These are phyloP conservation scores for Fusarium armeniacum DNA, from an alignment of 2,329 filamentous ascomycete genomes.

Conservation along the genomic window DNA sequence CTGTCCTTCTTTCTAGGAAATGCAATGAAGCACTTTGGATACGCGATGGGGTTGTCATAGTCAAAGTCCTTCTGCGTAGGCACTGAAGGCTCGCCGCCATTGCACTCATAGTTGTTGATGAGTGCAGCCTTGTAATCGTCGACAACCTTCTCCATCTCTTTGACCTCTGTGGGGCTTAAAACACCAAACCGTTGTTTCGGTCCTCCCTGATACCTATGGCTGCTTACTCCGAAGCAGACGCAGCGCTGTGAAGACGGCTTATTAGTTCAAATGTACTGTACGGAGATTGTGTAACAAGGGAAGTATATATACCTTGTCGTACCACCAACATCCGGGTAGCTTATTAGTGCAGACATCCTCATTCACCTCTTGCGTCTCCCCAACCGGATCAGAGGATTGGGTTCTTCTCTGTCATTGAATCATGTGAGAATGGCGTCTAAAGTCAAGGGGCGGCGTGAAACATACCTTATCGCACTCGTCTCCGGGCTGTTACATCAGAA, in stretches of 20 bases:
- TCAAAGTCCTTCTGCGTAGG: constrained; percentile 3
- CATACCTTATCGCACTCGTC: no score
- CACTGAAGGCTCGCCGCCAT: background rate
- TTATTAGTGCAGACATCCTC: constrained; percentile 6
- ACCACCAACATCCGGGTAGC: constrained; percentile 7
- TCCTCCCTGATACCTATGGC: background rate
- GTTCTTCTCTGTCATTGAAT: background rate
- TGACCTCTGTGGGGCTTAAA: background rate
- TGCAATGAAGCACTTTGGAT: constrained; percentile 9
- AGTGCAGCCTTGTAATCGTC: constrained; percentile 5
- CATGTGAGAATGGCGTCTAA: no score
- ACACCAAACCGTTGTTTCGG: background rate
- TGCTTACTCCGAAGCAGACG: constrained; percentile 1
- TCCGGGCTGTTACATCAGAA: background rate
- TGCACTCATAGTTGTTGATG: constrained; percentile 15
- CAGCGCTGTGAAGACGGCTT: background rate
- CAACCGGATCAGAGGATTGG: constrained; percentile 1
- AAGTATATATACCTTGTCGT: constrained; percentile 5
- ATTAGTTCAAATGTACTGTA: background rate
- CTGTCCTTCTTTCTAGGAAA: background rate
- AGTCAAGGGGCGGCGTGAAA: no score
- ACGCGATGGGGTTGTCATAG: constrained; percentile 2
- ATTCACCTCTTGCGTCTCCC: background rate
- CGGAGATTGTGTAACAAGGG: no score
- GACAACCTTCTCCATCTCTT: constrained; percentile 5